Percentiles rank a stretch among this genome's conserved stretches.
These are phyloP conservation scores for Geotrichum australiense DNA, from an alignment of 1,139 yeast species.

Conservation along the genomic window DNA sequence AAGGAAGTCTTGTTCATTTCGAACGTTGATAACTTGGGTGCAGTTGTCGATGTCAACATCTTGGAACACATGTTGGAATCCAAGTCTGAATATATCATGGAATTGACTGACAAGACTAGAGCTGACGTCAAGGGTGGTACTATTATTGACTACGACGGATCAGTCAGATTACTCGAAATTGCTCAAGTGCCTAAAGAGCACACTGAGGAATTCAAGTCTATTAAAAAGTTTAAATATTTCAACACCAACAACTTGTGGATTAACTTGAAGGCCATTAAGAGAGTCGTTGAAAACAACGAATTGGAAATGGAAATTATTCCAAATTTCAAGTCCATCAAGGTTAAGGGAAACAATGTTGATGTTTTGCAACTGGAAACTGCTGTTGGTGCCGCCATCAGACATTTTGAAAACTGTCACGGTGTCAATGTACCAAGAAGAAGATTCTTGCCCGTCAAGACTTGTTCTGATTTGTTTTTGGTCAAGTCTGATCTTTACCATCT, in stretches of 20 bases:
- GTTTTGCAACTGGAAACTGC: conserved; percentile 97
- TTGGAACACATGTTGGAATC: conserved; percentile 90
- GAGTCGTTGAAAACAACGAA: conserved; percentile 77
- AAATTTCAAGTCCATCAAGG: conserved; percentile 73
- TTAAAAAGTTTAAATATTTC: conserved; percentile 95
- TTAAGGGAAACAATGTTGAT: conserved; percentile 70
- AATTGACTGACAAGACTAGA: conserved; percentile 95
- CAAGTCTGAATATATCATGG: conserved; percentile 93
- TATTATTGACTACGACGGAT: conserved; percentile 90
- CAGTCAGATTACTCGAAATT: conserved; percentile 88
- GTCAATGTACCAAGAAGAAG: conserved; percentile 97
- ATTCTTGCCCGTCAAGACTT: conserved; percentile 96
- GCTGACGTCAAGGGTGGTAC: conserved; percentile 99
- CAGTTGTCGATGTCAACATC: conserved; percentile 90
- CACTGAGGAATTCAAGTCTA: conserved; percentile 95
- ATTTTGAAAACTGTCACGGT: conserved; percentile 93
- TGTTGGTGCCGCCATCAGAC: conserved; percentile 98
- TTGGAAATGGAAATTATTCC: conserved; percentile 93
- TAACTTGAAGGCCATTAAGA: conserved; percentile 87
- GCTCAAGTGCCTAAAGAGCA: conserved; percentile 99
- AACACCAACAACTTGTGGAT: conserved; percentile 98
- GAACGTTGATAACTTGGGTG: conserved; percentile 97
- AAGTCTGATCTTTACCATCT: conserved; percentile 92
- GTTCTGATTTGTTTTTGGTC: conserved; percentile 87
- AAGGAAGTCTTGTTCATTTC: conserved; percentile 93